Base-by-base conservation (phyloP, 179 eudicot species). In the Spergularia azorica region DNA sequence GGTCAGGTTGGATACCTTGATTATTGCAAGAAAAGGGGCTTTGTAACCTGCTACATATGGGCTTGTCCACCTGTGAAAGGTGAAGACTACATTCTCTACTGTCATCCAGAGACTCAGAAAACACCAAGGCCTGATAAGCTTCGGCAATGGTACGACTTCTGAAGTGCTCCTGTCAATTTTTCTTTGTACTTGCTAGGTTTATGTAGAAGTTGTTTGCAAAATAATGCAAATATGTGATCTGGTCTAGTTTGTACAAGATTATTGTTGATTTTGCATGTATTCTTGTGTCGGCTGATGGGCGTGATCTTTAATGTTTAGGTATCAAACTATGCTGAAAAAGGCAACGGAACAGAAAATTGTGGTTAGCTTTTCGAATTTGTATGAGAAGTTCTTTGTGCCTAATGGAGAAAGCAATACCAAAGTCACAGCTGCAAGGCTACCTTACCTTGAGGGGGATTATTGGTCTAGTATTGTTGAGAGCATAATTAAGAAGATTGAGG, bases 31-130 rank as follows among this genome's bases (percentile, higher is more conserved):
- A 92, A 80, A 84, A 83, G 89, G 76, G 97, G 98, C 71, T 94
- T 89, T 84, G 87, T 89, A 64, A 86, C 91, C 69, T 89, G 98
- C 87, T 94, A 92, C 80, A 89, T 92, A 76, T 94, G 98, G 98
- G 92, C 96, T 57, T 92, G 98, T 82, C 96, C 98, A 56, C 97
- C 97, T 77, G 71, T 83, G 63, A 92, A 86, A 81, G 91, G 91
- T 67, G 97, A 94, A 78, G 93, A 94, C 77, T 94, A 88, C 77
- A 92, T 94, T 70, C 84, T 94, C 16, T 83, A 88, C 72, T 89
- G 98, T 83, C 98, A 94, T 84, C 98, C 98, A 65, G 90, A 84
- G 77, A 77, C 82, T 18, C 98, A 94, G 80, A 94, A 89, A 82
- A 89, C 90, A 21, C 98, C 98, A 15, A 86, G 74, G 77, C 74